Evolutionary conservation across 2,329 filamentous ascomycete species (phyloP), one percentile per base, ranked within the genome.

Genomic region (Xylaria sp.): DNA sequence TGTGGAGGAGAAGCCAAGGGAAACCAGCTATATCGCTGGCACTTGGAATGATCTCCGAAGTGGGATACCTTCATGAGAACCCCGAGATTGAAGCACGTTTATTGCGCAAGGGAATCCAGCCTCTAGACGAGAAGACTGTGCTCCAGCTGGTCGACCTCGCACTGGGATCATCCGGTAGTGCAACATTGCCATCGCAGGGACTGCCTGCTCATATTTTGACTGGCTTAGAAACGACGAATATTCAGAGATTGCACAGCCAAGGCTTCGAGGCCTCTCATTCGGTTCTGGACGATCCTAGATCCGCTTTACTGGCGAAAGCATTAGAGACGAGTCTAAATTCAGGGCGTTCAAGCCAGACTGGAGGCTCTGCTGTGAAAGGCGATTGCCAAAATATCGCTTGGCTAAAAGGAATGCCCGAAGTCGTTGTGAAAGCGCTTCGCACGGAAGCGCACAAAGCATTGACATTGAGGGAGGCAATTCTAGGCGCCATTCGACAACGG

Each of bases 31-130:
- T 70, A 0, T 76, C 78, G 0, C 25, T 79, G 1, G 75, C 72
- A 4, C 60, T 80, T 0, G 75, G 76, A 0, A 75, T 82, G 74
- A 77, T 84, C 29, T 75, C 75, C 0, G 81, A 79, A 12, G 75
- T 78, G 2, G 78, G 78, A 0, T 78, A 77, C 60, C 65, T 81
- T 0, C 76, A 76, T 18, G 78, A 80, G 23, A 78, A 79, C 47
- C 75, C 73, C 0, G 71, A 72, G 0, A 71, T 75, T 10, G 71
- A 73, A 37, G 59, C 60, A 0, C 47, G 72, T 0, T 60, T 76
- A 0, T 18, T 75, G 5, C 67, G 73, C 0, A 72, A 55, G 25
- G 75, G 74, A 0, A 69, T 72, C 25, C 66, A 76, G 10, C 71
- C 72, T 1, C 50, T 77, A 1, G 68, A 54, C 50, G 75, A 77